These are phyloP conservation scores for Aspergillus felis DNA, from an alignment of 2,329 filamentous ascomycete species.

Conservation along the genomic window DNA sequence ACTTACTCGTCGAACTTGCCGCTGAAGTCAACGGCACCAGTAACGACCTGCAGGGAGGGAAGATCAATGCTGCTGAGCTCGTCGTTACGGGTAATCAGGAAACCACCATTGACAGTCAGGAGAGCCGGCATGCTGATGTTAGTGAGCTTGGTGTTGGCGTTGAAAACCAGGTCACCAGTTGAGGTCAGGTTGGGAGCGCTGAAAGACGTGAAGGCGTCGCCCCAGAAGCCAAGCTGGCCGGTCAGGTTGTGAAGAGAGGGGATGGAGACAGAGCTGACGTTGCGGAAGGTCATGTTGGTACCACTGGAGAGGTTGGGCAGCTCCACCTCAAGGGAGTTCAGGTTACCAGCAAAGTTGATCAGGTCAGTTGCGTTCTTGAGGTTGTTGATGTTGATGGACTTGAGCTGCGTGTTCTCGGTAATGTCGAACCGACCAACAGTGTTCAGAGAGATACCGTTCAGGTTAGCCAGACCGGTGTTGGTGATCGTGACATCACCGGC, in stretches of 20 bases:
- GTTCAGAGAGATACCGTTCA: slow-evolving; percentile 76
- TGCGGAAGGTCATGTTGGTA: slow-evolving; percentile 76
- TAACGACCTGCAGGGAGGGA: slow-evolving; percentile 62
- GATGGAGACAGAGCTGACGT: slow-evolving; percentile 69
- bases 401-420: slow-evolving; percentile 84
- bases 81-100: slow-evolving; percentile 90
- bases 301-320: slow-evolving; percentile 77
- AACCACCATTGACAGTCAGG: slow-evolving; percentile 67
- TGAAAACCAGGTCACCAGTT: slow-evolving; percentile 53
- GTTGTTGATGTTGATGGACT: slow-evolving; percentile 67
- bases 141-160: slow-evolving; percentile 53
- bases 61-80: slow-evolving; percentile 64
- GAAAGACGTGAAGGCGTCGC: slow-evolving; percentile 55
- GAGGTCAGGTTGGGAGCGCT: slow-evolving; percentile 45
- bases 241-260: slow-evolving; percentile 71
- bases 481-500: slow-evolving; percentile 68
- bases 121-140: slow-evolving; percentile 76
- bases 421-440: slow-evolving; percentile 72
- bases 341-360: slow-evolving; percentile 77
- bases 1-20: slow-evolving; percentile 81
- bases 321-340: slow-evolving; percentile 63
- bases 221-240: slow-evolving; percentile 78
- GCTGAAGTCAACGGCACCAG: slow-evolving; percentile 77
- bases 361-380: slow-evolving; percentile 69
- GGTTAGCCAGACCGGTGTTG: slow-evolving; percentile 77